Evolutionary conservation across 768 basidiomycete species (phyloP), one percentile per base, ranked within the genome.

Genomic region (Pisolithus microcarpus): DNA sequence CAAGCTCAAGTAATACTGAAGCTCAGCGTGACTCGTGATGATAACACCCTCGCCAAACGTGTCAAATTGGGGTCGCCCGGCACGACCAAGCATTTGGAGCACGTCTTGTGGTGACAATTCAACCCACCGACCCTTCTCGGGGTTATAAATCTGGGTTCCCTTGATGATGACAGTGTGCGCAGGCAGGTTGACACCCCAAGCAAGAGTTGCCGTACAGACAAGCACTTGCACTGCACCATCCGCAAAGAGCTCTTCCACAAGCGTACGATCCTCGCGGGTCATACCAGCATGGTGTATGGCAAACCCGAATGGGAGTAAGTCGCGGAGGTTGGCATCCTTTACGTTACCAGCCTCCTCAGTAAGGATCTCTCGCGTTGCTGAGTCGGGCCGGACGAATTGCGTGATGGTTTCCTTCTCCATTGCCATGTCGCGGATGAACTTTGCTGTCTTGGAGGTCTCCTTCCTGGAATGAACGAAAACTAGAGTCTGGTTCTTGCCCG

Each of bases 91-190:
- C 96, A 99, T 98, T 70, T 99, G 96, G 5, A 99, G 73, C 0
- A 98, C 93, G 63, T 98, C 96, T 67, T 98, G 96, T 1, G 86
- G 83, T 1, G 91, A 94, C 6, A 98, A 71, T 65, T 98, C 96
- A 4, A 89, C 87, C 96, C 96, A 99, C 4, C 89, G 83, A 18
- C 96, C 96, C 70, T 98, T 96, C 70, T 96, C 94, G 0, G 96
- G 96, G 67, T 96, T 97, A 71, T 98, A 99, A 54, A 98, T 94
- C 70, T 98, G 94, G 0, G 96, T 98, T n/a, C 96, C 96, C 66
- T 98, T 99, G 76, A 99, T 97, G 72, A 98, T 92, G 70, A 97
- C 95, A 7, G 91, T 87, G 57, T 98, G 96, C 1, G 94, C 95
- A 3, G 96, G 96, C 0, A 98, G 73, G 64, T 99, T 99, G 70